Evolutionary conservation across 1,284 basidiomycete species (phyloP), one percentile per base, ranked within the genome.

Genomic region (Rhodofomes roseus): DNA sequence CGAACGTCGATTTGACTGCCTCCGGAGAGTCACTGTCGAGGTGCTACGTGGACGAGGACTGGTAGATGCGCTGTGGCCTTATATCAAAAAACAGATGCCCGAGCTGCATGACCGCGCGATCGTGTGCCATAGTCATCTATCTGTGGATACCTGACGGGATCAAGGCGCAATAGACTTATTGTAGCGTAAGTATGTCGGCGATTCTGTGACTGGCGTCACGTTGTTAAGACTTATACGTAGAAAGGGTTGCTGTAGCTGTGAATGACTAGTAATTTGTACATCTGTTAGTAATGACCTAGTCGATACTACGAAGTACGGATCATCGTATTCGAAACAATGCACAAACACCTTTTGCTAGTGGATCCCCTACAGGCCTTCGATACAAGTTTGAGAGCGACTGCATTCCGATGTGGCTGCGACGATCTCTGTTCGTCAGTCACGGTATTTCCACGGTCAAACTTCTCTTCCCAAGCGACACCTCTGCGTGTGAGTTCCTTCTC

Each of bases 21-120:
- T 68, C n/a, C 31, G 56, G 9, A 34, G 56, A 44, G 59, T 68
- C 11, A 46, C 62, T 2, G 56, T 65, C 34, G 36, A 63, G 20
- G 43, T 67, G 54, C 25, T 58, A 2, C 57, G 51, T 6, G 62
- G 64, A 2, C 31, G 51, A 23, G 39, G 8, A 16, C n/a, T 60
- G 4, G 43, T 36, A 51, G 54, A 57, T 14, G 11, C 8, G 31
- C 40, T 62, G 9, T 41, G 41, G n/a, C 43, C 55, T 22, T 60
- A 54, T 36, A 57, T 66, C 44, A 34, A 58, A 40, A 37, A 14
- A 4, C 55, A 59, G 8, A 23, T 66, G 7, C 29, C 50, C n/a
- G 54, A n/a, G 12, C 48, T 64, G 20, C 16, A 60, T 23, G 41
- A 44, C 1, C 50, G 55, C 9, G 53, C 58, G 20, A 59, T 59